phyloP scores from a whole-genome alignment of 169 alveolate genomes.

The Plasmodium blacklocki region DNA sequence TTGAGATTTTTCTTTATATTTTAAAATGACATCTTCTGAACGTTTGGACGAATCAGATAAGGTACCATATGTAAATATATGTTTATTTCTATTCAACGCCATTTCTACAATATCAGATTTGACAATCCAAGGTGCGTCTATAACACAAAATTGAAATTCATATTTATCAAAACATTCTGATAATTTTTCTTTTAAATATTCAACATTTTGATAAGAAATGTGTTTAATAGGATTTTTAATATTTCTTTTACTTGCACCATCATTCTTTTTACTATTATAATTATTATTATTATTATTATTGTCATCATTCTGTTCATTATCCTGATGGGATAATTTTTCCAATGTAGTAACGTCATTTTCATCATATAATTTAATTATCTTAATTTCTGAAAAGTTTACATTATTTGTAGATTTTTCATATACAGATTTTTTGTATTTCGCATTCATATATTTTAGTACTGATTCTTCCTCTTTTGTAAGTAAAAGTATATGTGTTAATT shows the following conservation, averaged over 20 bases:
- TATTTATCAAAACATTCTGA: conserved; percentile 10
- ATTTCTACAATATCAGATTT: conserved; percentile 43
- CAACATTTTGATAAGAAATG: conserved; percentile 8
- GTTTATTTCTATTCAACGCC: conserved; percentile 19
- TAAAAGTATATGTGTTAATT: conserved; percentile 39
- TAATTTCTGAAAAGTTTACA: conserved; percentile 19
- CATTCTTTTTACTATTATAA: neutral
- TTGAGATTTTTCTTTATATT: conserved; percentile 25
- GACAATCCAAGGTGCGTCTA: conserved; percentile 62
- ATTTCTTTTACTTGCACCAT: neutral
- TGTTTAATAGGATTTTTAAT: neutral
- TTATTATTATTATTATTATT: neutral
- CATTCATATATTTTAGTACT: conserved; percentile 22
- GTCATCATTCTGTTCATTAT: neutral
- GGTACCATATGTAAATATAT: conserved; percentile 65
- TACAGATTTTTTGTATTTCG: conserved; percentile 12
- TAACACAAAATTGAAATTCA: conserved; percentile 52
- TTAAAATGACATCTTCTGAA: conserved; percentile 26
- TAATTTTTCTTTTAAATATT: conserved; percentile 24
- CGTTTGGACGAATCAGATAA: conserved; percentile 25
- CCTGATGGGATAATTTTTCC: neutral
- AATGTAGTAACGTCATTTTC: conserved; percentile 16
- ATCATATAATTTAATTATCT: conserved; percentile 17
- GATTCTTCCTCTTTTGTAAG: conserved; percentile 61
- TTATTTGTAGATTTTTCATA: conserved; percentile 13